Evolutionary conservation across 2,329 filamentous ascomycete species (phyloP), one percentile per base, ranked within the genome.

Genomic region (Sordariomycetes sp.): DNA sequence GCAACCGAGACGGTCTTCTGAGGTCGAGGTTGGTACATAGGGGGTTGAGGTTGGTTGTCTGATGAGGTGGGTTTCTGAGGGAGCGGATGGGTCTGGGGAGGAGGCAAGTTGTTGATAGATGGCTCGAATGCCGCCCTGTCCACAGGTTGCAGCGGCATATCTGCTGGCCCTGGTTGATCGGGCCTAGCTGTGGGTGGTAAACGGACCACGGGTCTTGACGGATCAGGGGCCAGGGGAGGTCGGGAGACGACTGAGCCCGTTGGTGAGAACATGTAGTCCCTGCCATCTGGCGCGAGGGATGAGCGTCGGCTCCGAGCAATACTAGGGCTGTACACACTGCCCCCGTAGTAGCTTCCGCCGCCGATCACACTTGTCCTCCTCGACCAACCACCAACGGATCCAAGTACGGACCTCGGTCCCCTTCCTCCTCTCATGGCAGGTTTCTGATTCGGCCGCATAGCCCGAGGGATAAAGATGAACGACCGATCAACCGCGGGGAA

Each of bases 401-500:
- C 86, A 72, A 88, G 81, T 18, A 84, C 83, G 59, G 89, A 88
- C 60, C 86, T 81, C 43, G 89, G 85, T 67, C 89, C 87, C 60
- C 87, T 88, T 54, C 70, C 68, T 59, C 68, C 67, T 58, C 88
- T 80, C 57, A 86, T 83, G 34, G 85, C 83, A 72, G 95, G 89
- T 74, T 96, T 90, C 70, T 96, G 91, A 69, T 96, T 97, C 16
- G 94, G 94, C 64, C 94, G 85, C 75, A 97, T 81, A 12, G 93
- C 93, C 64, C 94, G 83, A 14, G 94, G 94, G 61, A 99, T 99
- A 73, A 99, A 99, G 66, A 97, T 96, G 71, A 99, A 99, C 0
- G 94, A 97, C 63, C 94, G 81, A 66, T 97, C 92, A 53, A 83
- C 79, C 2, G 91, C 88, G 6, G 94, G 94, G 72, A 94, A 96